phyloP scores from a whole-genome alignment of 2,329 filamentous ascomycete species.

The Botrytis sinoallii region DNA sequence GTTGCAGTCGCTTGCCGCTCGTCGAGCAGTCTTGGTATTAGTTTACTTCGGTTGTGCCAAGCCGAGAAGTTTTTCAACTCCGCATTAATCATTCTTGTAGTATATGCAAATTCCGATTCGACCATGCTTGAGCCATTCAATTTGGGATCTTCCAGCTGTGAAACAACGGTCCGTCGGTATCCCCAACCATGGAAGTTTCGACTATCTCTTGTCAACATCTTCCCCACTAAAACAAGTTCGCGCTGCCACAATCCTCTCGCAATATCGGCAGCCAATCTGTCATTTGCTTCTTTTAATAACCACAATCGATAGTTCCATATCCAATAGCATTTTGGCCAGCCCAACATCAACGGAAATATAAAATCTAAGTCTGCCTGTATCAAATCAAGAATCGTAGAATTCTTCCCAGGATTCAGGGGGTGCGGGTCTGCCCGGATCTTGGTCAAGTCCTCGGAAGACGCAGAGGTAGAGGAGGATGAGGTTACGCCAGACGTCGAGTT shows the following conservation, averaged over 20 bases:
- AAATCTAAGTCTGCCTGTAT: conserved; percentile 76
- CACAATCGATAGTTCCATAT: conserved; percentile 96
- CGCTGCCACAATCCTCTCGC: conserved; percentile 74
- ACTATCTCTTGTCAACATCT: conserved; percentile 83
- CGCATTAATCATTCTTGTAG: conserved; percentile 78
- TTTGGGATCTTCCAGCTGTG: conserved; percentile 62
- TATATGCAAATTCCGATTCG: conserved; percentile 83
- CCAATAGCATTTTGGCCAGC: conserved; percentile 98
- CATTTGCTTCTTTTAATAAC: conserved; percentile 71
- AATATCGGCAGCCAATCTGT: conserved; percentile 52
- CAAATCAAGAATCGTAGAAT: conserved; percentile 52
- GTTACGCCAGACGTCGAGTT: conserved; percentile 61
- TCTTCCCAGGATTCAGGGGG: conserved; percentile 49
- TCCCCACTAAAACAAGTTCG: conserved; percentile 77
- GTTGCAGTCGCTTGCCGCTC: conserved; percentile 64
- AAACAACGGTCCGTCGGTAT: conserved; percentile 77
- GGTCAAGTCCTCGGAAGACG: conserved; percentile 51
- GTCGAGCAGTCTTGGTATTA: conserved; percentile 72
- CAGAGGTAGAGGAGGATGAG: conserved; percentile 56
- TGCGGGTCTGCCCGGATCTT: conserved; percentile 48
- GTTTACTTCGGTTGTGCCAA: conserved; percentile 85
- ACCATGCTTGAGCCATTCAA: conserved; percentile 61
- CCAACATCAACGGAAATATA: conserved; percentile 76
- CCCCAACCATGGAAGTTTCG: conserved; percentile 98
- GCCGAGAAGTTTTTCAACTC: conserved; percentile 95